phyloP scores from a whole-genome alignment of 2,329 filamentous ascomycete species.

The Xylaria hypoxylon region DNA sequence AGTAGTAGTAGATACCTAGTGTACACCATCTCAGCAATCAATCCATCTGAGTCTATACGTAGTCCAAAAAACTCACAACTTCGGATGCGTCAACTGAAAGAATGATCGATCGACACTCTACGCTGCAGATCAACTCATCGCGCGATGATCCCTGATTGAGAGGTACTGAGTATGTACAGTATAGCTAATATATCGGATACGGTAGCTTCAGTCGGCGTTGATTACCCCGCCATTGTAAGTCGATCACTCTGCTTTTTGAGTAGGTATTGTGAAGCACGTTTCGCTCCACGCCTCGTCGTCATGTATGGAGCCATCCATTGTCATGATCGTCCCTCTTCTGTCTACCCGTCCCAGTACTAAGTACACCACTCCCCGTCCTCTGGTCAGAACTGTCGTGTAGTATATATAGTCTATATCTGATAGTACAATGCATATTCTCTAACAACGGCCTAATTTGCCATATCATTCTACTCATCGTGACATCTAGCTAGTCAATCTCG shows the following conservation, averaged over 20 bases:
- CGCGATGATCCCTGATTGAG: constrained; percentile 22
- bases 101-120: constrained; percentile 9
- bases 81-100: constrained; percentile 19
- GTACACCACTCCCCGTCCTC: constrained; percentile 4
- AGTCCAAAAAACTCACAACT: neutral
- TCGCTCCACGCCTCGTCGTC: constrained; percentile 3
- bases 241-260: neutral
- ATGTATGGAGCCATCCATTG: neutral
- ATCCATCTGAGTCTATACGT: neutral
- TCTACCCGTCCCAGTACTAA: neutral
- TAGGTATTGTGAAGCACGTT: neutral
- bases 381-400: neutral
- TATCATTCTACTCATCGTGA: no score
- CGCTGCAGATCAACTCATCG: constrained; percentile 16
- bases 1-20: no score
- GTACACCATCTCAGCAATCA: neutral
- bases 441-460: neutral
- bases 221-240: constrained; percentile 25
- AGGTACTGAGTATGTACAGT: constrained; percentile 1
- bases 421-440: neutral
- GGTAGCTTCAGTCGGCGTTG: constrained; percentile 3
- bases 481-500: neutral
- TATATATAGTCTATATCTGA: no score
- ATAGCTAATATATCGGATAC: constrained; percentile 4
- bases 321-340: neutral